phyloP scores from a whole-genome alignment of 2,329 filamentous ascomycete genomes.

The Albifimbria verrucaria region DNA sequence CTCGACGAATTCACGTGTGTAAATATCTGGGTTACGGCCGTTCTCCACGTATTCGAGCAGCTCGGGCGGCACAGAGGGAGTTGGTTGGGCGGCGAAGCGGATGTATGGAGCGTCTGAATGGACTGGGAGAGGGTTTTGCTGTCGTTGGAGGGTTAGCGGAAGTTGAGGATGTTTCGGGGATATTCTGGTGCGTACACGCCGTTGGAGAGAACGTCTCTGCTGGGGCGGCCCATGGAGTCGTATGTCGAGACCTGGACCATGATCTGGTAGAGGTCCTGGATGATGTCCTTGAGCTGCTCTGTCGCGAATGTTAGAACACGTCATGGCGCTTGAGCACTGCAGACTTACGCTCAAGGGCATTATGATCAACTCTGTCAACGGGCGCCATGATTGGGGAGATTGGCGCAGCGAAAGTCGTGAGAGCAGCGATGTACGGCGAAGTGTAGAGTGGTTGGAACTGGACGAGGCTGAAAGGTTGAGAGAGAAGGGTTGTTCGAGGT shows the following conservation, averaged over 20 bases:
- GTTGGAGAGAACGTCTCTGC: slow-evolving; percentile 52
- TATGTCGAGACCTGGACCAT: slow-evolving; percentile 62
- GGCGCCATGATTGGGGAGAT: slow-evolving; percentile 34
- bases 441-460: slow-evolving; percentile 2
- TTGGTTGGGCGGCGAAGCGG: slow-evolving; percentile 34
- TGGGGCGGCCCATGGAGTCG: slow-evolving; percentile 49
- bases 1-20: slow-evolving; percentile 72
- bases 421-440: neutral
- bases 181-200: slow-evolving; percentile 39
- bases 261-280: slow-evolving; percentile 61
- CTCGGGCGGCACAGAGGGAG: slow-evolving; percentile 58
- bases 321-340: too few species aligned
- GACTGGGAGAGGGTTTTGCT: slow-evolving; percentile 38
- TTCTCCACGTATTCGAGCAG: slow-evolving; percentile 68
- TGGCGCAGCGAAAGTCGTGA: neutral
- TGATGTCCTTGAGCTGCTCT: slow-evolving; percentile 60
- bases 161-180: neutral
- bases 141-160: slow-evolving; percentile 6
- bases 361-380: slow-evolving; percentile 34
- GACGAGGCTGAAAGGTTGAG: neutral
- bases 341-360: slow-evolving; percentile 35
- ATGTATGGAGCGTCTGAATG: slow-evolving; percentile 35
- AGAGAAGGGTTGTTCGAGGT: too few species aligned
- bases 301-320: too few species aligned
- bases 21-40: slow-evolving; percentile 70